Conservation (phyloP, 129 eudicot genomes). For the Lactuca sativa region DNA sequence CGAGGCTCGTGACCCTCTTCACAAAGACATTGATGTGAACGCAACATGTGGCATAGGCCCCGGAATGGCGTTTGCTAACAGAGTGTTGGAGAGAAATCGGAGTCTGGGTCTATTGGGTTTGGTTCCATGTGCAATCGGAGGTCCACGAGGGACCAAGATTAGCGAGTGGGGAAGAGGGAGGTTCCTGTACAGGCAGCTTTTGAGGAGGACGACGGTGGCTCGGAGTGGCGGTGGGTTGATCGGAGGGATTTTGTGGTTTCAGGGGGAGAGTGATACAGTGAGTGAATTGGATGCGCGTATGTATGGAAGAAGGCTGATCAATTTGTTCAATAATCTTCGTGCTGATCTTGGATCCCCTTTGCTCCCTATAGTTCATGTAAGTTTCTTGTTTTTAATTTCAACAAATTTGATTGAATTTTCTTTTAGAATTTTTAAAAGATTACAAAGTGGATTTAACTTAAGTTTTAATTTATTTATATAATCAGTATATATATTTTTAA, state of each 20-base stretch:
- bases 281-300: constrained; percentile 34
- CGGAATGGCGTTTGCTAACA: constrained; percentile 65
- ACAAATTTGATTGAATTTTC: too few relatives aligned
- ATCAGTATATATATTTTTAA: too few relatives aligned
- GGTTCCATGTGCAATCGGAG: constrained; percentile 92
- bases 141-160: constrained; percentile 45
- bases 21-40: constrained; percentile 55
- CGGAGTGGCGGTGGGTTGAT: constrained; percentile 47
- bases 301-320: constrained; percentile 39
- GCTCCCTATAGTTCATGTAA: constrained; percentile 56
- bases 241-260: constrained; percentile 61
- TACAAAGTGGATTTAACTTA: too few relatives aligned
- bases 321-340: constrained; percentile 36
- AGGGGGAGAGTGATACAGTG: constrained; percentile 71
- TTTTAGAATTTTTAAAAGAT: too few relatives aligned
- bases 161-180: constrained; percentile 53
- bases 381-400: too few relatives aligned
- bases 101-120: constrained; percentile 53
- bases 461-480: too few relatives aligned
- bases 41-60: constrained; percentile 84
- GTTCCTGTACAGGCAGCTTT: constrained; percentile 40
- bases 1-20: constrained; percentile 74
- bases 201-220: constrained; percentile 49
- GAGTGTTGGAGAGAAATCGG: constrained; percentile 31
- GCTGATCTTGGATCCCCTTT: constrained; percentile 49